These are phyloP conservation scores for Sporothrix brunneoviolacea DNA, from an alignment of 2,329 filamentous ascomycete genomes.

Conservation along the genomic window DNA sequence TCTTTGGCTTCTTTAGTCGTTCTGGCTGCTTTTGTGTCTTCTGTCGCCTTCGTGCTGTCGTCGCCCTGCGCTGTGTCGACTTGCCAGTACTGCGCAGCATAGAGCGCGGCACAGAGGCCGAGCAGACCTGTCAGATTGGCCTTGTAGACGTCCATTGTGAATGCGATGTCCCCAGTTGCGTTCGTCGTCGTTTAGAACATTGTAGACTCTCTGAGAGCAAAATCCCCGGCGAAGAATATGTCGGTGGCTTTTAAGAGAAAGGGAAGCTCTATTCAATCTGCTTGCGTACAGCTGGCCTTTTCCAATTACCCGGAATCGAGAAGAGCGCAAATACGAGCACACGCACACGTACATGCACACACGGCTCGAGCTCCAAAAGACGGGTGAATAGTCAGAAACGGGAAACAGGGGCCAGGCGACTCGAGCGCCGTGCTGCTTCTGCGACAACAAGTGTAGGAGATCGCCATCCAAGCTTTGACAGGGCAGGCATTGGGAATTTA, in stretches of 20 bases:
- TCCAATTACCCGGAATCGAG: conserved; percentile 12
- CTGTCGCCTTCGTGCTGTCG: conserved; percentile 5
- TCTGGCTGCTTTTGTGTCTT: not conserved
- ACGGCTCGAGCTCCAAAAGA: not conserved
- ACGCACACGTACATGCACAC: not conserved
- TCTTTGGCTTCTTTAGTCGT: not conserved
- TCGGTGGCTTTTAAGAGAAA: not conserved
- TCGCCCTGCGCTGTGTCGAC: too few species aligned
- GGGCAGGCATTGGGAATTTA: too few species aligned
- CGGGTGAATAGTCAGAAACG: not conserved
- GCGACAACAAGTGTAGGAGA: conserved; percentile 12
- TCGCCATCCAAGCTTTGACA: too few species aligned
- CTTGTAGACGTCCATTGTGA: conserved; percentile 28
- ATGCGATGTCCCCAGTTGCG: not conserved
- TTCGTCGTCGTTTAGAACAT: not conserved
- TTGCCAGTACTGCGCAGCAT: conserved; percentile 17
- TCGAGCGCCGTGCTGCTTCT: conserved; percentile 2
- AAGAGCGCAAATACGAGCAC: not conserved
- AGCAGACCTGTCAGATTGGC: conserved; percentile 28
- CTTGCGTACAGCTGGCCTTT: conserved; percentile 7
- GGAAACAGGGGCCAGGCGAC: not conserved
- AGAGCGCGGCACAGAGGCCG: conserved; percentile 26
- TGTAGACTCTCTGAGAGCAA: not conserved
- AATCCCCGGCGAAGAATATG: not conserved
- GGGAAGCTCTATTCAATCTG: not conserved